A percentile compares a stretch with the other conserved stretches of the same genome.
phyloP scores from a whole-genome alignment of 73 alveolate genomes.

The Symbiodinium pilosum region DNA sequence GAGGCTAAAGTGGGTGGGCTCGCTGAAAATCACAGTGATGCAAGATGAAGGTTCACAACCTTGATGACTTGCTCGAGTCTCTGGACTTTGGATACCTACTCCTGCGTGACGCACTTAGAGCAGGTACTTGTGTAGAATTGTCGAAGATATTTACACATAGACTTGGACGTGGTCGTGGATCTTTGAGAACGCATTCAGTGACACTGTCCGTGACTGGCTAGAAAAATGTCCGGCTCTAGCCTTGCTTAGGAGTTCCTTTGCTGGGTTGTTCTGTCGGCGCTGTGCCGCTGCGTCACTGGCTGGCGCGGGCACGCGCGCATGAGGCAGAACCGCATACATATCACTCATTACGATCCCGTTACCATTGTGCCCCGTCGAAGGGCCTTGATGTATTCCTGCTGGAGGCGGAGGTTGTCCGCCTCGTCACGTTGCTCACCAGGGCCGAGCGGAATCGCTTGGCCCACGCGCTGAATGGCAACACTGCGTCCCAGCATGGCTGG shows the following conservation, averaged over 20 bases:
- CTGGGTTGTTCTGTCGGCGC: background rate
- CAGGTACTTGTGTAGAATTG: background rate
- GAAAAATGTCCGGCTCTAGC: background rate
- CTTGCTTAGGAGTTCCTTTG: background rate
- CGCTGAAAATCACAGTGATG: background rate
- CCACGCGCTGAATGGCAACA: conserved; percentile 8
- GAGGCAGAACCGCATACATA: background rate
- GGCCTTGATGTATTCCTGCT: conserved; percentile 2
- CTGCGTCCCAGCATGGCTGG: no score
- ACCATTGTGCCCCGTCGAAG: background rate
- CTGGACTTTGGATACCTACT: background rate
- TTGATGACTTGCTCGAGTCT: background rate
- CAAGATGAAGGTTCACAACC: background rate
- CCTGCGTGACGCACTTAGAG: background rate
- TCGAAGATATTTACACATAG: background rate
- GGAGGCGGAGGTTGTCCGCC: conserved; percentile 19
- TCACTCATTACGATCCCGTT: background rate
- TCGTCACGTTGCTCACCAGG: background rate
- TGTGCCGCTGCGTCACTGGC: conserved; percentile 2
- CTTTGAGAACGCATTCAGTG: no score
- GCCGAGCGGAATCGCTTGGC: conserved; percentile 13
- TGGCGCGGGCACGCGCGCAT: conserved; percentile 8
- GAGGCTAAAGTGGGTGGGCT: background rate
- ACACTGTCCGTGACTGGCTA: background rate
- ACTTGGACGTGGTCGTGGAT: background rate